Conservation (phyloP, 2,329 filamentous ascomycete species). For the Claviceps maximensis region DNA sequence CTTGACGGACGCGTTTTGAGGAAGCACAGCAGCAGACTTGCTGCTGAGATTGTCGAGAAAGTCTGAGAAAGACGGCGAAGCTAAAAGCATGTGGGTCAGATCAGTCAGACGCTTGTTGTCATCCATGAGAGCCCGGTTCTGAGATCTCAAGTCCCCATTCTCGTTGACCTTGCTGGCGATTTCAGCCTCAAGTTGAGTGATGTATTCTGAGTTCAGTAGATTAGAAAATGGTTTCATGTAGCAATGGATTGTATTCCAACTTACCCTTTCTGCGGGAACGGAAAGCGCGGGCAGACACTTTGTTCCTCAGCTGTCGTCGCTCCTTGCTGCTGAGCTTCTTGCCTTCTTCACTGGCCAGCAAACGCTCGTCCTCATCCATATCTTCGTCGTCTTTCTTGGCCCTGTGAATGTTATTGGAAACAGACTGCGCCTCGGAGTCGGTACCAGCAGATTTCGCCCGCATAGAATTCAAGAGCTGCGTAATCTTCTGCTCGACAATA, state of each 20-base stretch:
- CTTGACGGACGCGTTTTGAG: slow-evolving; percentile 25
- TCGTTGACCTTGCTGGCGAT: slow-evolving; percentile 75
- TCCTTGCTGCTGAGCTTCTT: slow-evolving; percentile 99
- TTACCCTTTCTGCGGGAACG: slow-evolving; percentile 95
- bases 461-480: slow-evolving; percentile 85
- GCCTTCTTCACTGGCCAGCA: slow-evolving; percentile 91
- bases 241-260: slow-evolving; percentile 13
- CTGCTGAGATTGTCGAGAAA: slow-evolving; percentile 60
- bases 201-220: slow-evolving; percentile 61
- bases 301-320: slow-evolving; percentile 92
- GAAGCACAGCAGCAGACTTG: slow-evolving; percentile 36
- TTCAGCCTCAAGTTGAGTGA: slow-evolving; percentile 82
- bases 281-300: slow-evolving; percentile 95
- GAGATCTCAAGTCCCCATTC: slow-evolving; percentile 62
- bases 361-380: slow-evolving; percentile 94
- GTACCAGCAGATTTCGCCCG: slow-evolving; percentile 53
- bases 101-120: slow-evolving; percentile 74
- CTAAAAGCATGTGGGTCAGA: slow-evolving; percentile 68
- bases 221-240: neutral
- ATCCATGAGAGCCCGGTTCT: slow-evolving; percentile 71
- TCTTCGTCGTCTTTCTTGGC: slow-evolving; percentile 91
- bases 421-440: slow-evolving; percentile 30
- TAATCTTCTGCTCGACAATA: slow-evolving; percentile 82
- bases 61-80: slow-evolving; percentile 69
- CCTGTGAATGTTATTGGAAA: slow-evolving; percentile 55